A percentile compares a stretch with the other conserved stretches of the same genome.
These are phyloP conservation scores for Fusarium sp. DNA, from an alignment of 2,329 filamentous ascomycete genomes.

Conservation along the genomic window DNA sequence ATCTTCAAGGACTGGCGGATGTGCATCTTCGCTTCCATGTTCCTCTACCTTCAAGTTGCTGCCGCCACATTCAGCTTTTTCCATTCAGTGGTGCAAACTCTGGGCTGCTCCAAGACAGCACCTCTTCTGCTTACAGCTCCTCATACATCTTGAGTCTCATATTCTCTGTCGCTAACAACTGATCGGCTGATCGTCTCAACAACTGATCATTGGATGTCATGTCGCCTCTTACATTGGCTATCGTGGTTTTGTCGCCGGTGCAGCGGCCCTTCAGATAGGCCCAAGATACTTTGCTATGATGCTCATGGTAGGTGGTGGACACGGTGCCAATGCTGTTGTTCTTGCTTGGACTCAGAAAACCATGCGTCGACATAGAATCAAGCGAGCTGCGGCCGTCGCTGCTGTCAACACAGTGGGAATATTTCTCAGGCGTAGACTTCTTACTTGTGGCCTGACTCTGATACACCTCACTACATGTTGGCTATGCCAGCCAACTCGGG, in stretches of 20 bases:
- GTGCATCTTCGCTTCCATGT: conserved; percentile 20
- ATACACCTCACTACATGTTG: conserved; percentile 10
- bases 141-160: conserved; percentile 16
- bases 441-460: conserved; percentile 9
- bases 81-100: conserved; percentile 17
- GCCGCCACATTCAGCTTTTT: conserved; percentile 19
- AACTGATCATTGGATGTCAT: conserved; percentile 21
- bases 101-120: conserved; percentile 6
- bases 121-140: conserved; percentile 14
- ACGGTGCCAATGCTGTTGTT: conserved; percentile 18
- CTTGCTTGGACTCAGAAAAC: conserved; percentile 19
- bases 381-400: conserved; percentile 15
- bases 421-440: conserved; percentile 22
- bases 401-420: conserved; percentile 14
- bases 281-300: conserved; percentile 23
- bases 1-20: conserved; percentile 22
- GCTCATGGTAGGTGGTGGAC: conserved; percentile 20
- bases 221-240: conserved; percentile 12
- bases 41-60: conserved; percentile 22
- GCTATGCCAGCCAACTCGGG: conserved; percentile 19
- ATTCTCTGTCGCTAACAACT: conserved; percentile 17
- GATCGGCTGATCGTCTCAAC: conserved; percentile 15
- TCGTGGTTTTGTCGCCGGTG: conserved; percentile 17
- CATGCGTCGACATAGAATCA: conserved; percentile 14
- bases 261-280: conserved; percentile 7